phyloP scores from a whole-genome alignment of 768 basidiomycete genomes.

The Lentinula guzmanii region DNA sequence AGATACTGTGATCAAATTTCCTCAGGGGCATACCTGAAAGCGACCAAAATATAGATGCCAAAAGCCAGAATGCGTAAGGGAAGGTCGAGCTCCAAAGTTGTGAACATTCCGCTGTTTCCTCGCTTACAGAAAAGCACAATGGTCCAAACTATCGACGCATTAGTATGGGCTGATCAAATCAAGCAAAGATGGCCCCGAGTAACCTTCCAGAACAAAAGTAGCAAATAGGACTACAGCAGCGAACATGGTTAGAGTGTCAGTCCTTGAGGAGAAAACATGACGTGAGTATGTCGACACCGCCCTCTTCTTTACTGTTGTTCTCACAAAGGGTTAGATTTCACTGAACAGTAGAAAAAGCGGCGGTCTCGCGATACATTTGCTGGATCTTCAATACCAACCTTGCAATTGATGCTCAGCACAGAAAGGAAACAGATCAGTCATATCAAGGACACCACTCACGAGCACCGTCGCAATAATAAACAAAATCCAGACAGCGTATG shows the following conservation, averaged over 20 bases:
- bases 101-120: constrained; percentile 14
- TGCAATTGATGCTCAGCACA: neutral
- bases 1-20: neutral
- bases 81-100: constrained; percentile 34
- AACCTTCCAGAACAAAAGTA: constrained; percentile 35
- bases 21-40: constrained; percentile 28
- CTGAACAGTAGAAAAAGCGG: constrained; percentile 48
- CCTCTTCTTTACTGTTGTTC: constrained; percentile 4
- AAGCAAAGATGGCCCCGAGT: neutral
- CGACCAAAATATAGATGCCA: constrained; percentile 34
- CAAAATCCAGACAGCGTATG: constrained; percentile 34
- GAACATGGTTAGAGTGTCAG: constrained; percentile 32
- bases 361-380: constrained; percentile 34
- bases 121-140: constrained; percentile 29
- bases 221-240: constrained; percentile 33
- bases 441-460: constrained; percentile 16
- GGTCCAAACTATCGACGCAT: constrained; percentile 30
- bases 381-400: constrained; percentile 35
- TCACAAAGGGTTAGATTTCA: constrained; percentile 30
- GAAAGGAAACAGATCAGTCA: neutral
- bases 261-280: constrained; percentile 14
- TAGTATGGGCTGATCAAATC: neutral
- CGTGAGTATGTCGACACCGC: neutral
- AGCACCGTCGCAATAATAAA: constrained; percentile 32
- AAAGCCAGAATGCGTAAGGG: constrained; percentile 40